A percentile compares a stretch with the other conserved stretches of the same genome.
phyloP scores from a whole-genome alignment of 805 yeast species.

The Wickerhamomyces queroliae region DNA sequence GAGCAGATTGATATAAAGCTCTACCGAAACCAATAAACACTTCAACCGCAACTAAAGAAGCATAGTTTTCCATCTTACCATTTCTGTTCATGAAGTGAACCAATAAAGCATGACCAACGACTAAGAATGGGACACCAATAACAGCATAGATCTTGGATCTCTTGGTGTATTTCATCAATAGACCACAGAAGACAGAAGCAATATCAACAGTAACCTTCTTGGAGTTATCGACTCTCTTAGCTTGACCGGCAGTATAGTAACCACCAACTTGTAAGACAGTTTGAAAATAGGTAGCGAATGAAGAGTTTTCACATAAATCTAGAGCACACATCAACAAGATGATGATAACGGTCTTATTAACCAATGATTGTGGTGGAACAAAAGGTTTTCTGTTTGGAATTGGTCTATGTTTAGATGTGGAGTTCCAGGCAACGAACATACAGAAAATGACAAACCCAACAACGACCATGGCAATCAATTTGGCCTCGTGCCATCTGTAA shows the following conservation, averaged over 20 bases:
- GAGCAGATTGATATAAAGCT: slow-evolving; percentile 20
- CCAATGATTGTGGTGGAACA: slow-evolving; percentile 21
- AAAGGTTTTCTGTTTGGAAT: slow-evolving; percentile 17
- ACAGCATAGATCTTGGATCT: slow-evolving; percentile 21
- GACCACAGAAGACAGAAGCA: slow-evolving; percentile 22
- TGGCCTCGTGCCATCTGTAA: slow-evolving; percentile 19
- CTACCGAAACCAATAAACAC: slow-evolving; percentile 25
- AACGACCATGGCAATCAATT: slow-evolving; percentile 21
- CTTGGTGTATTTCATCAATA: slow-evolving; percentile 24
- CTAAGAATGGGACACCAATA: slow-evolving; percentile 17
- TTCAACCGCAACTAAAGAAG: slow-evolving; percentile 13
- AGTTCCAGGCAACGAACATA: slow-evolving; percentile 20
- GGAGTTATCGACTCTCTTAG: slow-evolving; percentile 25
- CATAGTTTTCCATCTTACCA: slow-evolving; percentile 10
- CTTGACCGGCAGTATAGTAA: slow-evolving; percentile 23
- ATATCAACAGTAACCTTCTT: slow-evolving; percentile 24
- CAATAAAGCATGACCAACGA: slow-evolving; percentile 23
- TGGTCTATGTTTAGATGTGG: slow-evolving; percentile 5
- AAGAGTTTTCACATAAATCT: slow-evolving; percentile 21
- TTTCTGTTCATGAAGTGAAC: slow-evolving; percentile 19
- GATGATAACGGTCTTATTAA: slow-evolving; percentile 14
- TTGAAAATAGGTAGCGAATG: slow-evolving; percentile 21
- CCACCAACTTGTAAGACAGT: slow-evolving; percentile 26
- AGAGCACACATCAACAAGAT: slow-evolving; percentile 17
- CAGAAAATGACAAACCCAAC: slow-evolving; percentile 18